Evolutionary conservation across 1,284 basidiomycete species (phyloP).

Genomic region (Vanrija sp.): DNA sequence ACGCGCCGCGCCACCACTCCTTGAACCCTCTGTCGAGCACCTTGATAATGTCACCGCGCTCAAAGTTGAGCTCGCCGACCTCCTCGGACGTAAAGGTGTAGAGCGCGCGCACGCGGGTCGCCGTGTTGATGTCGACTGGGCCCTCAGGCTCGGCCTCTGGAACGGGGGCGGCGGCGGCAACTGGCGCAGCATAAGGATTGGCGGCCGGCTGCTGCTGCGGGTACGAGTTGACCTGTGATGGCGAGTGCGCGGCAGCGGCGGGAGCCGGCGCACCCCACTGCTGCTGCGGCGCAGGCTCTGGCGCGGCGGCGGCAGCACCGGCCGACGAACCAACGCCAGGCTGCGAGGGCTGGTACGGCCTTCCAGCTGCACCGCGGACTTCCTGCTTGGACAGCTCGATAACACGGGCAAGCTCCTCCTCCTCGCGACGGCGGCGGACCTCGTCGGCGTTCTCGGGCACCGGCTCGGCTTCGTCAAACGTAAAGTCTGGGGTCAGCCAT

Average conservation of each 20-base stretch:
- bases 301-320: conserved; percentile 45
- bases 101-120: conserved; percentile 82
- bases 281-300: conserved; percentile 16
- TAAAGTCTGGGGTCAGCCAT: conserved; percentile 26
- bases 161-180: conserved; percentile 30
- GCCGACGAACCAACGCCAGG: conserved; percentile 13
- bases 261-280: background rate
- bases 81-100: conserved; percentile 88
- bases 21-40: conserved; percentile 93
- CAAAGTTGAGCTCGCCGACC: conserved; percentile 85
- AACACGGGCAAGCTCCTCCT: conserved; percentile 86
- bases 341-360: conserved; percentile 56
- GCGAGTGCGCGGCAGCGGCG: conserved; percentile 14
- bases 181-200: conserved; percentile 27
- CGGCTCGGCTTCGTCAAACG: conserved; percentile 63
- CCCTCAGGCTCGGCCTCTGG: conserved; percentile 32
- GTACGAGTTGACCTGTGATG: conserved; percentile 18
- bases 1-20: conserved; percentile 97
- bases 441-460: conserved; percentile 57
- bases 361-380: conserved; percentile 44
- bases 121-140: conserved; percentile 49
- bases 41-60: conserved; percentile 91
- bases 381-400: conserved; percentile 84
- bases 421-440: conserved; percentile 67
- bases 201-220: conserved; percentile 18